Base-by-base conservation (phyloP, 768 basidiomycete genomes). In the Mycena capillaripes region DNA sequence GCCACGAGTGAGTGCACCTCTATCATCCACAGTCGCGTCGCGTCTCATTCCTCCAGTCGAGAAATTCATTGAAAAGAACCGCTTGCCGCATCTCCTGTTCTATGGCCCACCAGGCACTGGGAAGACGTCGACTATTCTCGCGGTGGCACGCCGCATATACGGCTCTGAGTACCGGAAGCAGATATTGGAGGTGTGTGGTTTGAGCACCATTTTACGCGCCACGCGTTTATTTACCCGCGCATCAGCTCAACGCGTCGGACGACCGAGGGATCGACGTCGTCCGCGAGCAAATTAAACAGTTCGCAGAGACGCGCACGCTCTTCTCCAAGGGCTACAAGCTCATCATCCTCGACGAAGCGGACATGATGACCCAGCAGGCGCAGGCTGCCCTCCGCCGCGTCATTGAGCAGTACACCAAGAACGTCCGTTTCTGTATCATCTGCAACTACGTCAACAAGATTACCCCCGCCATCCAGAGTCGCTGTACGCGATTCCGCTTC, bases 371-470 rank as follows among this genome's bases (percentile, higher is more conserved):
- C 0, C 93, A 96, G 73, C 93, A 95, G 66, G 98, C 98, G 1
- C 98, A 99, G 79, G 95, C 97, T 4, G 98, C 98, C 29, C 89
- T 99, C 34, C 94, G 98, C 32, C 93, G 98, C 77, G 94, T 99
- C 40, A 98, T 99, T 75, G 98, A 99, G 82, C 97, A 98, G 75
- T 99, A 98, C 82, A 99, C 98, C 23, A 96, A 93, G 83, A 99
- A 99, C 78, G 98, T 98, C 75, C 92, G 98, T 44, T 99, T 99
- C 82, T 99, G 98, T 84, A 99, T 99, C 78, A 97, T 99, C 70
- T 99, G 98, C 88, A 99, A 99, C 83, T 99, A 99, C 77, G 98
- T 99, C 81, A 99, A 99, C 89, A 99, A 98, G 82, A 99, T 99
- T 78, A 92, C 93, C 1, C 98, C 98, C 3, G 98, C 98, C 38